These are phyloP conservation scores for Metschnikowia bowlesiae DNA, from an alignment of 805 yeast genomes.

Conservation along the genomic window DNA sequence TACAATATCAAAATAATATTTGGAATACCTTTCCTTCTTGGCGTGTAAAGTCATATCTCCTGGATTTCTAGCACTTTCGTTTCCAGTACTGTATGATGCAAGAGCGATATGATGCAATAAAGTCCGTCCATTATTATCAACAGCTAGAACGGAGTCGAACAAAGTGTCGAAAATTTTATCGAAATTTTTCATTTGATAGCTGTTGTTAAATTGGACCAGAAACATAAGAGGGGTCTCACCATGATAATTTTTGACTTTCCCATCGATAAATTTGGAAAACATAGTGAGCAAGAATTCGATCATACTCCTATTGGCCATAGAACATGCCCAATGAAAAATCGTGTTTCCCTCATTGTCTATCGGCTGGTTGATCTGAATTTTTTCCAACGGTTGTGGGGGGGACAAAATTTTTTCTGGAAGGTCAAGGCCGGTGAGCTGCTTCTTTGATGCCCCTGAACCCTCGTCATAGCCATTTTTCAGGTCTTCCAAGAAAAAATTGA, in stretches of 20 bases:
- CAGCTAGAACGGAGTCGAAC: slow-evolving; percentile 32
- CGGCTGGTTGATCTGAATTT: slow-evolving; percentile 72
- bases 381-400: slow-evolving; percentile 52
- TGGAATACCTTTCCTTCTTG: slow-evolving; percentile 33
- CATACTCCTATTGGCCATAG: slow-evolving; percentile 71
- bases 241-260: slow-evolving; percentile 67
- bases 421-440: slow-evolving; percentile 6
- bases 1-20: slow-evolving; percentile 37
- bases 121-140: slow-evolving; percentile 38
- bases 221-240: slow-evolving; percentile 82
- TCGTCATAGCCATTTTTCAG: neutral
- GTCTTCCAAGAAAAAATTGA: slow-evolving; percentile 53
- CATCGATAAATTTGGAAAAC: slow-evolving; percentile 61
- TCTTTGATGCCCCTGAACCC: slow-evolving; percentile 6
- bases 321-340: slow-evolving; percentile 93
- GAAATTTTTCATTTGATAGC: slow-evolving; percentile 36
- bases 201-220: slow-evolving; percentile 37
- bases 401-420: slow-evolving; percentile 40
- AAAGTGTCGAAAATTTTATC: slow-evolving; percentile 31
- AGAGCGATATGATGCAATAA: slow-evolving; percentile 40
- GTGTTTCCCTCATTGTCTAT: slow-evolving; percentile 93
- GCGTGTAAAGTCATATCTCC: slow-evolving; percentile 12
- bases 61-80: slow-evolving; percentile 1
- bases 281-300: slow-evolving; percentile 59
- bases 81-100: slow-evolving; percentile 9